Conservation (phyloP, 768 basidiomycete species). For the Boletus eberwhitei region DNA sequence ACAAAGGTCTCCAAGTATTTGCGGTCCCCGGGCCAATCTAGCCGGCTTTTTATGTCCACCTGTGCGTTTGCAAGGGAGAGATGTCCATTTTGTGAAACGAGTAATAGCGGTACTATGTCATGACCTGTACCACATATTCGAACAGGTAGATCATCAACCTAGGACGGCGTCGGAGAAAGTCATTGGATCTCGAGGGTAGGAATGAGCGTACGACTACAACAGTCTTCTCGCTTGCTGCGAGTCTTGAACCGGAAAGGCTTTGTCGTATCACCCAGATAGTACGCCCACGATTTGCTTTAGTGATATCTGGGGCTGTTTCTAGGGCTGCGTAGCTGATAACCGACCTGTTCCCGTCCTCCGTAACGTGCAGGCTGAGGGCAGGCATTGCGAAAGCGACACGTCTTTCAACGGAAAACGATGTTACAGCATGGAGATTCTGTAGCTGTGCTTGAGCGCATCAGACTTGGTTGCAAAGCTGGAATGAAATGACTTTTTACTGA, state of each 20-base stretch:
- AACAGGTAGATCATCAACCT: slow-evolving; percentile 45
- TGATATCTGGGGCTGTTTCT: slow-evolving; percentile 44
- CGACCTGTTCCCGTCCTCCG: slow-evolving; percentile 31
- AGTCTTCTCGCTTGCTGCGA: slow-evolving; percentile 38
- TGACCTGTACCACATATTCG: slow-evolving; percentile 35
- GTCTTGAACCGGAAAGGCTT: slow-evolving; percentile 37
- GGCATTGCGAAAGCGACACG: slow-evolving; percentile 59
- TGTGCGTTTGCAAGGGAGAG: slow-evolving; percentile 32
- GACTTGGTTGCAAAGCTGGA: background rate
- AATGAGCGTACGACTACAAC: slow-evolving; percentile 41
- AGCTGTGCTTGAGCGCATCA: slow-evolving; percentile 40
- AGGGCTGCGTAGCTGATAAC: slow-evolving; percentile 58
- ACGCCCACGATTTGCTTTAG: slow-evolving; percentile 39
- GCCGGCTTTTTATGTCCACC: slow-evolving; percentile 24
- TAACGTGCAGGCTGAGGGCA: slow-evolving; percentile 42
- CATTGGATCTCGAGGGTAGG: slow-evolving; percentile 3
- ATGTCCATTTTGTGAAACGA: slow-evolving; percentile 34
- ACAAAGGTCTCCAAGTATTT: slow-evolving; percentile 29
- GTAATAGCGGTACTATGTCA: slow-evolving; percentile 26
- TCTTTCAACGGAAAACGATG: slow-evolving; percentile 70
- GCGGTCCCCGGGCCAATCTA: slow-evolving; percentile 27
- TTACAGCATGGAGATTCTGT: slow-evolving; percentile 58
- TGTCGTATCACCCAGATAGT: slow-evolving; percentile 66
- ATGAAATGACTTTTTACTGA: slow-evolving; percentile 33
- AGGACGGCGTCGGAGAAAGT: slow-evolving; percentile 9